These are phyloP conservation scores for Dendrobium officinale DNA, from an alignment of 106 monocot genomes.

Conservation along the genomic window DNA sequence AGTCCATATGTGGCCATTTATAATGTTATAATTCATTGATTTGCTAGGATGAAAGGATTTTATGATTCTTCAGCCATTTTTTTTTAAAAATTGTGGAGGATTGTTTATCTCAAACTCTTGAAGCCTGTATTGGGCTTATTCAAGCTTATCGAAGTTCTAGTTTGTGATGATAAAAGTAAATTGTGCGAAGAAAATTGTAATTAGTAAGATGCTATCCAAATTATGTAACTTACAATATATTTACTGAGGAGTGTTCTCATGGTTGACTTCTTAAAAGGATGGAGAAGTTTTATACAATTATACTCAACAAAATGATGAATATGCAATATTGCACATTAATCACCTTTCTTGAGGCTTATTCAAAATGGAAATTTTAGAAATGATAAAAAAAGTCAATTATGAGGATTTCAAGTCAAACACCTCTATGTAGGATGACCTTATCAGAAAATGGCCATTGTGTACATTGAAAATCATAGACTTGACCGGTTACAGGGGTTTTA, in stretches of 20 bases:
- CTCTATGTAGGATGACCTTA: too few relatives aligned
- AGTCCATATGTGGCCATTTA: constrained; percentile 30
- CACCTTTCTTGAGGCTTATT: constrained; percentile 20
- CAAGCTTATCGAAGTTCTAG: constrained; percentile 44
- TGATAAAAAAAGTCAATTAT: too few relatives aligned
- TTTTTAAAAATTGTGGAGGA: constrained; percentile 39
- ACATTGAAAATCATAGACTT: constrained; percentile 53
- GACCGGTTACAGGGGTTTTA: constrained; percentile 58
- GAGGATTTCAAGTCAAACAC: too few relatives aligned
- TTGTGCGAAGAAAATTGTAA: constrained; percentile 55
- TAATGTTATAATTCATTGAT: constrained; percentile 55
- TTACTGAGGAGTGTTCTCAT: constrained; percentile 47
- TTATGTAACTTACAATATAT: constrained; percentile 57
- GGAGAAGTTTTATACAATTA: constrained; percentile 41
- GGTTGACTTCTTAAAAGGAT: constrained; percentile 55
- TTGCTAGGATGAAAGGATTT: constrained; percentile 43
- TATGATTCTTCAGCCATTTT: constrained; percentile 17
- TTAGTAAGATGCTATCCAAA: constrained; percentile 45
- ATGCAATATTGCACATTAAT: constrained; percentile 38
- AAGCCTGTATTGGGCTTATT: constrained; percentile 67
- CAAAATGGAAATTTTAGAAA: too few relatives aligned
- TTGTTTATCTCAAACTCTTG: constrained; percentile 32
- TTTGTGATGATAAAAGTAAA: constrained; percentile 62
- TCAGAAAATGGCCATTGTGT: constrained; percentile 53
- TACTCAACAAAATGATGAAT: constrained; percentile 56